Conservation (phyloP, 306 rosid species). For the Pterocarpus macrocarpus region DNA sequence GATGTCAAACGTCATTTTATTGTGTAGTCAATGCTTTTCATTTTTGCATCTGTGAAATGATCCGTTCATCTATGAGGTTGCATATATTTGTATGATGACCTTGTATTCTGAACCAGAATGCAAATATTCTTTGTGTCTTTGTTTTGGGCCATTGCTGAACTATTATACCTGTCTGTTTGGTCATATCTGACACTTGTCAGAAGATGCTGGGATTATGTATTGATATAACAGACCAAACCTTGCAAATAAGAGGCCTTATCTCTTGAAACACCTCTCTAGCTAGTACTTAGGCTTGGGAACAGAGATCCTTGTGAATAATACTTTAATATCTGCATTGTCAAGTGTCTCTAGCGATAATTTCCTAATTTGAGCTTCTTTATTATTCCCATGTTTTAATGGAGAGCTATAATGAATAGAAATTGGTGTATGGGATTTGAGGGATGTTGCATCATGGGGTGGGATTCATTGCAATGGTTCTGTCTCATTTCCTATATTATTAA, state of each 20-base stretch:
- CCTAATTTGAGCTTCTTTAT: neutral
- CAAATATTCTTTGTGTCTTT: neutral
- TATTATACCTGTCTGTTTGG: neutral
- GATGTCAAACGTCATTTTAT: slow-evolving; percentile 18
- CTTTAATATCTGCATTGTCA: neutral
- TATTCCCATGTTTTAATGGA: neutral
- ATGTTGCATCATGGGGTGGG: neutral
- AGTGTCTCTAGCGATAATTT: neutral
- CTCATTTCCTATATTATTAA: neutral
- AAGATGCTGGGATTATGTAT: slow-evolving; percentile 1
- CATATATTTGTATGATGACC: slow-evolving; percentile 3
- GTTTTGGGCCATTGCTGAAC: neutral
- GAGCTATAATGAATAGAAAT: neutral
- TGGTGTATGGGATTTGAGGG: neutral
- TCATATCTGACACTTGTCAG: neutral
- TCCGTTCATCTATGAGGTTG: slow-evolving; percentile 13
- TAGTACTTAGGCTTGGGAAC: neutral
- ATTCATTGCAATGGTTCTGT: neutral
- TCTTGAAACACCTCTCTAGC: neutral
- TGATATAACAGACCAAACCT: neutral
- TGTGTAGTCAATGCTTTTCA: neutral
- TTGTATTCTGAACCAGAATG: neutral
- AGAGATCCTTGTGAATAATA: neutral
- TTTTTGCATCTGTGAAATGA: slow-evolving; percentile 34
- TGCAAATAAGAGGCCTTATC: neutral